These are phyloP conservation scores for Candolleomyces aberdarensis DNA, from an alignment of 768 basidiomycete genomes.

Conservation along the genomic window DNA sequence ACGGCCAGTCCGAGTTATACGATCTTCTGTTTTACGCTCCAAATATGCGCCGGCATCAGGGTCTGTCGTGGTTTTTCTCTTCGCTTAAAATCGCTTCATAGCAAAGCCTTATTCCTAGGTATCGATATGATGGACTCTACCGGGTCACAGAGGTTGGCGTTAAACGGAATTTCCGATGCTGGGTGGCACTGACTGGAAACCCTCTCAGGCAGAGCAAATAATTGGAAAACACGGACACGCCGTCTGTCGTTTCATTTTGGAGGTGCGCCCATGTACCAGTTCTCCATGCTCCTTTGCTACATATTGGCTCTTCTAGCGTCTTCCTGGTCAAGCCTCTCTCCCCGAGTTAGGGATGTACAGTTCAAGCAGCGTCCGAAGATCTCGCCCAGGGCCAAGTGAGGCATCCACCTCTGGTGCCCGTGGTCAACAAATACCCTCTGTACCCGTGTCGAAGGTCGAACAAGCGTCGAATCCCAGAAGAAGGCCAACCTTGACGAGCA, in stretches of 20 bases:
- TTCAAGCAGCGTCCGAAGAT: neutral
- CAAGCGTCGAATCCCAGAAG: neutral
- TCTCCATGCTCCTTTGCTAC: neutral
- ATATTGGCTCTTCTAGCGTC: neutral
- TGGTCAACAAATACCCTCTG: neutral
- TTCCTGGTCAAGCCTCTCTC: neutral
- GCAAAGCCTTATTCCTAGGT: neutral
- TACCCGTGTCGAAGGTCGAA: neutral
- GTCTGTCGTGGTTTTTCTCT: neutral
- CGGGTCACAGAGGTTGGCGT: neutral
- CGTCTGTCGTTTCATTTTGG: neutral
- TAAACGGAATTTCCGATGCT: neutral
- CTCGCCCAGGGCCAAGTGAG: neutral
- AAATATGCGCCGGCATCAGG: neutral
- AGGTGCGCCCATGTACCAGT: neutral
- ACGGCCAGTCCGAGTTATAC: neutral
- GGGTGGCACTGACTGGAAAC: neutral
- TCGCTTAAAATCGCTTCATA: neutral
- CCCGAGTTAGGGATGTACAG: neutral
- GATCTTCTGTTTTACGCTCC: neutral
- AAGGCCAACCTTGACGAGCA: neutral
- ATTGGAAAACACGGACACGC: neutral
- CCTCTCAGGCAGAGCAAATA: neutral
- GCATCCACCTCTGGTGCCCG: neutral
- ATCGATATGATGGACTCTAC: constrained; percentile 2